phyloP scores from a whole-genome alignment of 2,329 filamentous ascomycete species.

The Fusarium pseudograminearum region DNA sequence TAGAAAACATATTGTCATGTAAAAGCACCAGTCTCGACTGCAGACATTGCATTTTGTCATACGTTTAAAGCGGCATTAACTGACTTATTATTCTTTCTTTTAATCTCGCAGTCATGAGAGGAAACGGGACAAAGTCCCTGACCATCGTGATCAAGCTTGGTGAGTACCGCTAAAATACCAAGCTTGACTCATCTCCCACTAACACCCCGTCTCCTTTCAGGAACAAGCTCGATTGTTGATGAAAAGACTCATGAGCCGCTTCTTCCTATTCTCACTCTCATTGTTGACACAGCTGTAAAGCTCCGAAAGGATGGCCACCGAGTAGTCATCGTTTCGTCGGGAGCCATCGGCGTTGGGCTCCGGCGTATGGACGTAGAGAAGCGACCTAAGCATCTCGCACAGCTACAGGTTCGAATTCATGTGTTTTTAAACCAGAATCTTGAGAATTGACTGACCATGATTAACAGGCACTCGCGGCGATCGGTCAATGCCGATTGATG shows the following conservation, averaged over 20 bases:
- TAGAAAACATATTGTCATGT: conserved; percentile 22
- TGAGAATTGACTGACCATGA: conserved; percentile 20
- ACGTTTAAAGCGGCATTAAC: conserved; percentile 54
- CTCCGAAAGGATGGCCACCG: conserved; percentile 91
- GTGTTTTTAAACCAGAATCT: background rate
- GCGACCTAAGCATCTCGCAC: conserved; percentile 88
- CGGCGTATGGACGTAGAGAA: conserved; percentile 89
- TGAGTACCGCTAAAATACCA: conserved; percentile 57
- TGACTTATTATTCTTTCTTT: conserved; percentile 59
- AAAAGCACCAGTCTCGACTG: conserved; percentile 15
- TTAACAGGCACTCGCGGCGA: conserved; percentile 83
- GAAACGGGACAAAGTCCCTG: conserved; percentile 56
- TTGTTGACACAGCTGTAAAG: conserved; percentile 92
- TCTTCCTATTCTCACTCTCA: conserved; percentile 88
- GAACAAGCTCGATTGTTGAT: conserved; percentile 98
- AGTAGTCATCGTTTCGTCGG: conserved; percentile 96
- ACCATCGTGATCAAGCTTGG: conserved; percentile 87
- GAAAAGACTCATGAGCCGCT: conserved; percentile 95
- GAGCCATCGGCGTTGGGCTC: conserved; percentile 94
- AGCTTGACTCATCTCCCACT: conserved; percentile 31
- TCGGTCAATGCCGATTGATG: conserved; percentile 95
- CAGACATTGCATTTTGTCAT: conserved; percentile 10
- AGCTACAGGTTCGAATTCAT: conserved; percentile 74
- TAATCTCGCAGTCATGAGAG: conserved; percentile 70
- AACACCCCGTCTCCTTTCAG: conserved; percentile 66